A percentile compares a stretch with the other conserved stretches of the same genome.
These are phyloP conservation scores for Cladosporium austrohemisphaericum DNA, from an alignment of 2,329 filamentous ascomycete species.

Conservation along the genomic window DNA sequence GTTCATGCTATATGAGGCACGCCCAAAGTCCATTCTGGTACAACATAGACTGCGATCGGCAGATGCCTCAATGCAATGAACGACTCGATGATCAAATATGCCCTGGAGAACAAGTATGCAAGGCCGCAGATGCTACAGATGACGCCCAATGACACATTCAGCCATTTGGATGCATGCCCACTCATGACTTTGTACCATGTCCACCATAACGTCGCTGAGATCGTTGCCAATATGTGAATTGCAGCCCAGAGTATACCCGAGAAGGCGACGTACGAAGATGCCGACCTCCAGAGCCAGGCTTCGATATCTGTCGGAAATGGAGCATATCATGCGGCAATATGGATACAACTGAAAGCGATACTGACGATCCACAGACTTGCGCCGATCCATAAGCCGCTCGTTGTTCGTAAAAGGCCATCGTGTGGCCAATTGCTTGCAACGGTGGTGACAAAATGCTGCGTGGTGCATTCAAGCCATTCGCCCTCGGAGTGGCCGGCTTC, in stretches of 20 bases:
- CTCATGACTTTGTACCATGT: conserved; percentile 23
- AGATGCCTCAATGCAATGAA: conserved; percentile 27
- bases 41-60: conserved; percentile 24
- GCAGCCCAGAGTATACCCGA: conserved; percentile 28
- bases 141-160: conserved; percentile 11
- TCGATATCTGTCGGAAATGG: conserved; percentile 27
- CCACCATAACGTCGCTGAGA: conserved; percentile 19
- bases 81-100: conserved; percentile 29
- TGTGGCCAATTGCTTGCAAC: conserved; percentile 24
- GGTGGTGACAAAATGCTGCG: conserved; percentile 25
- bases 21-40: conserved; percentile 27
- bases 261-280: conserved; percentile 25
- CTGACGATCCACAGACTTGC: conserved; percentile 25
- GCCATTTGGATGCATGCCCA: conserved; percentile 14
- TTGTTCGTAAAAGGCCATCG: conserved; percentile 24
- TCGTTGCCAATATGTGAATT: conserved; percentile 25
- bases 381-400: conserved; percentile 20
- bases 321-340: conserved; percentile 31
- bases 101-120: conserved; percentile 24
- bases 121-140: conserved; percentile 19
- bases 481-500: background rate
- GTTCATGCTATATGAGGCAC: conserved; percentile 29
- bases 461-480: conserved; percentile 2
- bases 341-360: conserved; percentile 29
- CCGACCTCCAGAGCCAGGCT: conserved; percentile 27